Evolutionary conservation across 1,139 yeast species (phyloP).

Genomic region (Magnusiomyces magnusii): DNA sequence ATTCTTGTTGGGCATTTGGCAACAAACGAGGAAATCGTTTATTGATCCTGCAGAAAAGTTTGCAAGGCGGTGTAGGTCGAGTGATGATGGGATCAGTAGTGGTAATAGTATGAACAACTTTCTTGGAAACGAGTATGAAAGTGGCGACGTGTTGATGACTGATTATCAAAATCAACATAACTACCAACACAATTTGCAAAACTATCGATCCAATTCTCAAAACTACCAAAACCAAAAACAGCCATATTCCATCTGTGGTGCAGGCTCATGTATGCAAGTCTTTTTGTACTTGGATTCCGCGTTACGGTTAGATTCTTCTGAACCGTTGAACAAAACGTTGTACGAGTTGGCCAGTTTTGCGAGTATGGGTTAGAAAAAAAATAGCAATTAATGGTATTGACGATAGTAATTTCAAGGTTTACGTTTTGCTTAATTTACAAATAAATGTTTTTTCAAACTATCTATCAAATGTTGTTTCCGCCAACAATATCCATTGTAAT

Average conservation of each 20-base stretch:
- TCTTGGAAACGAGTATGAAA: background rate
- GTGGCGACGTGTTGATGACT: background rate
- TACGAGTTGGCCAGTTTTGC: background rate
- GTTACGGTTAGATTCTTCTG: background rate
- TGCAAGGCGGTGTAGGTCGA: background rate
- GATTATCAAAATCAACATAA: background rate
- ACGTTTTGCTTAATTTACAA: no score
- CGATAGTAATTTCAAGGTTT: no score
- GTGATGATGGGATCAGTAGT: no score
- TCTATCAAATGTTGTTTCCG: no score
- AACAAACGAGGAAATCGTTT: constrained; percentile 2
- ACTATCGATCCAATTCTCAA: background rate
- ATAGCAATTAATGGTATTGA: no score
- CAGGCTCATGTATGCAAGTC: background rate
- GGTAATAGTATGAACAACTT: background rate
- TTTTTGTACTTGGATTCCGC: background rate
- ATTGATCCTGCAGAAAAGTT: background rate
- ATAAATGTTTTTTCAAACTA: no score
- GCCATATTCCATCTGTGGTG: background rate
- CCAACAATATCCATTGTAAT: no score
- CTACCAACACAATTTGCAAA: background rate
- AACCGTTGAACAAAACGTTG: background rate
- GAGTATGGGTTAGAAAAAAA: no score
- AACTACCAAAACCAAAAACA: background rate
- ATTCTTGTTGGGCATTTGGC: background rate